Evolutionary conservation across 345 rosid species (phyloP), one percentile per base, ranked within the genome.

Genomic region (Murraya paniculata): DNA sequence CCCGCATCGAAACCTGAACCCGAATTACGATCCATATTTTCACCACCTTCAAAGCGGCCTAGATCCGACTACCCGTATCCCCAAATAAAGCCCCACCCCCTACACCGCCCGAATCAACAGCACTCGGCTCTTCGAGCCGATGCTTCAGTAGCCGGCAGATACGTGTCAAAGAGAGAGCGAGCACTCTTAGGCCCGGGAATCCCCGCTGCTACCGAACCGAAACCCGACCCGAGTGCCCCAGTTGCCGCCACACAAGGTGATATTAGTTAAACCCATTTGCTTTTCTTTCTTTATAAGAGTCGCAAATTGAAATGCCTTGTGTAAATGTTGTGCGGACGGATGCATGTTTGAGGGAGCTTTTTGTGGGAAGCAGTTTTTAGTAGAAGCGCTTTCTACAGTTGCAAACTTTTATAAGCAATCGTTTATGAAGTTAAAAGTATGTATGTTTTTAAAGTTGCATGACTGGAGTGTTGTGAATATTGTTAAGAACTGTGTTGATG

Each of bases 101-200:
- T 25, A 39, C 31, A 31, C 39, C 64, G n/a, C 31, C 72, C 39
- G 25, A 67, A 25, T 55, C 36, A 55, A 27, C 57, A 45, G 14
- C 21, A 48, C 24, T 30, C 48, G 8, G 76, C 22, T 68, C 68
- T 64, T 80, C 83, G 61, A 76, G 69, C 48, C 5, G 91, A 83
- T 83, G 81, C 88, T 80, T 80, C 88, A 77, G 59, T 84, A 62
- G 87, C 90, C 21, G 97, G 95, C 1, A 83, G 97, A 74, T 90
- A 91, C 80, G 62, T 95, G 27, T 92, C 94, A 25, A 90, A 89
- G 86, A 85, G 95, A 82, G 97, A 96, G 80, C 77, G 90, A 65
- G 88, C 90, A 6, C 79, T 88, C 38, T 33, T 70, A 36, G 78
- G 78, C 21, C 77, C 85, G 10, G 19, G 24, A 33, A 25, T 68